A percentile compares a stretch with the other conserved stretches of the same genome.
Evolutionary conservation across 1,284 basidiomycete species (phyloP).

Genomic region (Apiotrichum laibachii): DNA sequence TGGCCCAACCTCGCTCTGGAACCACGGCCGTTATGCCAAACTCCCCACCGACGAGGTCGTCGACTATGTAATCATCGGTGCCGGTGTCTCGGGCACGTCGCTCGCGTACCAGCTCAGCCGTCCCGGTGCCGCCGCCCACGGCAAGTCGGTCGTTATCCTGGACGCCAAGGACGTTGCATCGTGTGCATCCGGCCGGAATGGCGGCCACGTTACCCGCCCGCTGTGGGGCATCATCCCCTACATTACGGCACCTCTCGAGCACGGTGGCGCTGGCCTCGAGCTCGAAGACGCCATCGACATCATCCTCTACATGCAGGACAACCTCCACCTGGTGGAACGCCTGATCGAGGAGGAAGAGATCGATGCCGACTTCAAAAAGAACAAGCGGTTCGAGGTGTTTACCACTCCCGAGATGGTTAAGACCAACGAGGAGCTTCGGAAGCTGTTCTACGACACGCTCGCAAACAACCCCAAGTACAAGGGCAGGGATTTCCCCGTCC

Average conservation of each 20-base stretch:
- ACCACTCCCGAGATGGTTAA: neutral
- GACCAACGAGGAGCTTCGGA: neutral
- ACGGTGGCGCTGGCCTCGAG: conserved; percentile 13
- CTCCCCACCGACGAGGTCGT: conserved; percentile 21
- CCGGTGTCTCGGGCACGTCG: conserved; percentile 29
- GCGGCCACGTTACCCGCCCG: conserved; percentile 29
- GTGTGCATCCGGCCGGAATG: conserved; percentile 43
- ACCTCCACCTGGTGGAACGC: conserved; percentile 25
- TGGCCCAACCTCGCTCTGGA: conserved; percentile 26
- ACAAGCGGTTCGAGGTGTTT: conserved; percentile 20
- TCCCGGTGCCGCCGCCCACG: conserved; percentile 21
- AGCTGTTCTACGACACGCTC: too few species aligned
- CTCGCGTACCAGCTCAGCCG: conserved; percentile 37
- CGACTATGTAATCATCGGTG: conserved; percentile 32
- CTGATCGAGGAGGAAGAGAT: conserved; percentile 24
- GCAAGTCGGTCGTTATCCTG: conserved; percentile 31
- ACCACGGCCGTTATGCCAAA: conserved; percentile 21
- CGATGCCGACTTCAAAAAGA: conserved; percentile 33
- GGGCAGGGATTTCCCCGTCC: too few species aligned
- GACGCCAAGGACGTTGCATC: conserved; percentile 43
- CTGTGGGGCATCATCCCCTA: neutral
- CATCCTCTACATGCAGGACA: conserved; percentile 30
- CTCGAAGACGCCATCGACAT: conserved; percentile 23
- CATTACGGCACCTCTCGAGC: conserved; percentile 15
- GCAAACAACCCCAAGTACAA: too few species aligned